Evolutionary conservation across 2,329 filamentous ascomycete species (phyloP), one percentile per base, ranked within the genome.

Genomic region (Trichoderma oligosporum): DNA sequence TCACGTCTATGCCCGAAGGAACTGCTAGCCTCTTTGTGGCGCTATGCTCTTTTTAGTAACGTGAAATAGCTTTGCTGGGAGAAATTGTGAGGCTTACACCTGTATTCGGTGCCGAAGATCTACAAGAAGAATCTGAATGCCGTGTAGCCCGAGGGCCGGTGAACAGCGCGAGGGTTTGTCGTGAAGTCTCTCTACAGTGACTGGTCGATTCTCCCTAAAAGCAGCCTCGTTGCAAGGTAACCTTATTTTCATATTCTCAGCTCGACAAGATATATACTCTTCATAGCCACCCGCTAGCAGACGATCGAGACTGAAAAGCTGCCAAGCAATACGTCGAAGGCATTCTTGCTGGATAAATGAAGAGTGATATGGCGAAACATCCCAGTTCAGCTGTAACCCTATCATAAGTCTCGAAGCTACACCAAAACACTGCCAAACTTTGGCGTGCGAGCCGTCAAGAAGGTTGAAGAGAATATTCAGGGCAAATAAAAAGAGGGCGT

Each of bases 311-410:
- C 71, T 63, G 57, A 73, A 75, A 38, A 74, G 62, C 33, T 71
- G 69, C 73, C 73, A 76, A 2, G 68, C 71, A 20, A 73, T 65
- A 7, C 73, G 68, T 22, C 73, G 66, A 12, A 70, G 61, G 5
- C 62, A 68, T 60, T 76, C 73, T 51, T 73, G 71, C 24, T 73
- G 66, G 12, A 68, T 58, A 51, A 72, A 73, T 4, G 68, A 63
- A 4, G 68, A 66, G 16, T 65, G 64, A 9, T 59, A 61, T 12
- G 67, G 60, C 24, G 63, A 56, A 41, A 67, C 67, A 29, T 74
- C 71, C 73, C 72, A 75, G 60, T 76, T 76, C 7, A 73, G 60
- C 51, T 74, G 73, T 22, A 75, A 62, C 11, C 71, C 73, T 16
- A 70, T 64, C 67, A 74, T 70, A 39, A 74, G 63, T 18, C 73